phyloP scores from a whole-genome alignment of 768 basidiomycete species.

The Leccinellum luteum region DNA sequence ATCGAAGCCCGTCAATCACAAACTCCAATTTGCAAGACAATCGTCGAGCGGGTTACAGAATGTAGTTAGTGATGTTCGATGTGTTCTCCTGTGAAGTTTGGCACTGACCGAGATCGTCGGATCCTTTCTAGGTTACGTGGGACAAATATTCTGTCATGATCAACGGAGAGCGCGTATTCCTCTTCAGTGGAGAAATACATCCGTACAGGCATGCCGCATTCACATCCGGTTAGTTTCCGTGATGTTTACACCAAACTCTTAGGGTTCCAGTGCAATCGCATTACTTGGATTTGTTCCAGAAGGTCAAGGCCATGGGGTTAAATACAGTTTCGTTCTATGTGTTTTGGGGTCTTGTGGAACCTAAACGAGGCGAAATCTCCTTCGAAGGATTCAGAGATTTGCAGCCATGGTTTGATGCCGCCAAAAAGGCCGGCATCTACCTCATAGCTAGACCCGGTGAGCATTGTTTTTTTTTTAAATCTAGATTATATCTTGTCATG shows the following conservation, averaged over 20 bases:
- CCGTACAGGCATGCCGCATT: slow-evolving; percentile 42
- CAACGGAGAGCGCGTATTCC: slow-evolving; percentile 53
- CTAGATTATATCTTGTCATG: neutral
- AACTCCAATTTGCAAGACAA: slow-evolving; percentile 14
- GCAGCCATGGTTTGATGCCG: slow-evolving; percentile 30
- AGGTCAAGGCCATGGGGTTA: slow-evolving; percentile 46
- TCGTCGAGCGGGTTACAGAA: slow-evolving; percentile 16
- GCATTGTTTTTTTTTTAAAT: neutral
- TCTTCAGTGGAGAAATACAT: slow-evolving; percentile 62
- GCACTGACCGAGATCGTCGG: neutral
- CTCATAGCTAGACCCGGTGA: slow-evolving; percentile 28
- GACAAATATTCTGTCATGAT: slow-evolving; percentile 59
- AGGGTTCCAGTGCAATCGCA: slow-evolving; percentile 38
- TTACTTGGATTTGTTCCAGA: slow-evolving; percentile 54
- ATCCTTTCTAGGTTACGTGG: slow-evolving; percentile 48
- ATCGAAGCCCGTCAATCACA: slow-evolving; percentile 5
- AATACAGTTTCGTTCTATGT: slow-evolving; percentile 52
- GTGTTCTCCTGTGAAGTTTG: neutral
- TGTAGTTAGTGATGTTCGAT: slow-evolving; percentile 7
- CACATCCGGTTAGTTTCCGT: neutral
- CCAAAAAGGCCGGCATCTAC: slow-evolving; percentile 28
- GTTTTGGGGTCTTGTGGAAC: slow-evolving; percentile 48
- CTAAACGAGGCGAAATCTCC: slow-evolving; percentile 48
- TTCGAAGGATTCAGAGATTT: slow-evolving; percentile 46
- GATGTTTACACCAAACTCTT: neutral